phyloP scores from a whole-genome alignment of 257 asterid genomes.

The Forsythia suspensa region DNA sequence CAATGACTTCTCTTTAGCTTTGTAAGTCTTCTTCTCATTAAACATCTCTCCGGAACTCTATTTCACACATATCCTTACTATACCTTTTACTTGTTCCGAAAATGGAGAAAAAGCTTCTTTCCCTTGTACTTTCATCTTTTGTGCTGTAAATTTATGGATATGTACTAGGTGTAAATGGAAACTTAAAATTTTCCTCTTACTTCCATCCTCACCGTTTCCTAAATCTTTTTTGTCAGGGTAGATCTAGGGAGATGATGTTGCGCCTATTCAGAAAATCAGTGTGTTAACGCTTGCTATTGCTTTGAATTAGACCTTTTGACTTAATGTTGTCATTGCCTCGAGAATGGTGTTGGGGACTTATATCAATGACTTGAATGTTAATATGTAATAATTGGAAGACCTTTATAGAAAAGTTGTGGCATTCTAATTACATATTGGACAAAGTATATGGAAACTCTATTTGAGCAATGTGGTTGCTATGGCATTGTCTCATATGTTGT shows the following conservation, averaged over 20 bases:
- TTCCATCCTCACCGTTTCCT: not conserved
- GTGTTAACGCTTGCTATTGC: not conserved
- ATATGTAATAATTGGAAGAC: not conserved
- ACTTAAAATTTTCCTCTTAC: not conserved
- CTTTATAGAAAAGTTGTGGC: not conserved
- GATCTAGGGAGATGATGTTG: not conserved
- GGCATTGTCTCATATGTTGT: not conserved
- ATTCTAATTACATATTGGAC: not conserved
- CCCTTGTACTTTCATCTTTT: not conserved
- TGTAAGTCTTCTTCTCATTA: constrained; percentile 27
- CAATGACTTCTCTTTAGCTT: constrained; percentile 18
- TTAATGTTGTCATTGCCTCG: not conserved
- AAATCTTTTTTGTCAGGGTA: not conserved
- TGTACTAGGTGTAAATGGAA: not conserved
- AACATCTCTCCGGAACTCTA: not conserved
- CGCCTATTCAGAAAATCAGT: not conserved
- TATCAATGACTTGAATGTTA: not conserved
- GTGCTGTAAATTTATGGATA: not conserved
- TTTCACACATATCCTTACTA: not conserved
- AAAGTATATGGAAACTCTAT: not conserved
- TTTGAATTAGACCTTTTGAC: not conserved
- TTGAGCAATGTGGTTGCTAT: not conserved
- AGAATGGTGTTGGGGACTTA: not conserved
- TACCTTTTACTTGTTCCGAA: not conserved
- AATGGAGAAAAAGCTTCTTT: not conserved